Conservation (phyloP, 768 basidiomycete genomes). For the Boletus rufocinnamomeus region DNA sequence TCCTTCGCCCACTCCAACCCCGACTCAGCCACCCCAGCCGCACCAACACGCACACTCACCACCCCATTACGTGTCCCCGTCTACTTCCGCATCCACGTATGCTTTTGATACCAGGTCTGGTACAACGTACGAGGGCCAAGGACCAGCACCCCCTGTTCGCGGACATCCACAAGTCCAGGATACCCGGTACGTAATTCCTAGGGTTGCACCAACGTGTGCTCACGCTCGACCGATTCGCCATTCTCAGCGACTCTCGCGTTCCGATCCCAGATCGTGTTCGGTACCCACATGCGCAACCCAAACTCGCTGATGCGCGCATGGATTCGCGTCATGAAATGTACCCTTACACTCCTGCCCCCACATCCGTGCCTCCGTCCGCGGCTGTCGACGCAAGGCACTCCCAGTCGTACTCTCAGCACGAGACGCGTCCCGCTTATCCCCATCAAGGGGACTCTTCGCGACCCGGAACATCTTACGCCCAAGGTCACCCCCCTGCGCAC, state of each 20-base stretch:
- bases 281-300: slow-evolving; percentile 21
- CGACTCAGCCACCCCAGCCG: slow-evolving; percentile 28
- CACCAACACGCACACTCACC: slow-evolving; percentile 23
- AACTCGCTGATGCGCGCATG: slow-evolving; percentile 24
- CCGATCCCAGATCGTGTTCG: slow-evolving; percentile 25
- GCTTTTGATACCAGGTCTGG: slow-evolving; percentile 23
- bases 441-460: slow-evolving; percentile 25
- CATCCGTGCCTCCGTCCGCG: slow-evolving; percentile 18
- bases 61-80: slow-evolving; percentile 25
- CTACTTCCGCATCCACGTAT: slow-evolving; percentile 23
- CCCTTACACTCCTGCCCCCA: slow-evolving; percentile 14
- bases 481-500: slow-evolving; percentile 14
- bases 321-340: slow-evolving; percentile 32
- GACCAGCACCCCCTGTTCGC: slow-evolving; percentile 17
- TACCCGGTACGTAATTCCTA: slow-evolving; percentile 23
- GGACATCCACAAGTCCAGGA: slow-evolving; percentile 24
- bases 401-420: slow-evolving; percentile 26
- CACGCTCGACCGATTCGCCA: slow-evolving; percentile 14
- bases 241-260: slow-evolving; percentile 27
- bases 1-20: slow-evolving; percentile 34
- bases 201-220: not conserved
- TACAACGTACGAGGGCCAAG: slow-evolving; percentile 23
- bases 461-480: slow-evolving; percentile 24
- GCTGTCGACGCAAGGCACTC: slow-evolving; percentile 24
- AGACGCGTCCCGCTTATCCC: slow-evolving; percentile 21